These are phyloP conservation scores for Boletus huronensis DNA, from an alignment of 768 basidiomycete genomes.

Conservation along the genomic window DNA sequence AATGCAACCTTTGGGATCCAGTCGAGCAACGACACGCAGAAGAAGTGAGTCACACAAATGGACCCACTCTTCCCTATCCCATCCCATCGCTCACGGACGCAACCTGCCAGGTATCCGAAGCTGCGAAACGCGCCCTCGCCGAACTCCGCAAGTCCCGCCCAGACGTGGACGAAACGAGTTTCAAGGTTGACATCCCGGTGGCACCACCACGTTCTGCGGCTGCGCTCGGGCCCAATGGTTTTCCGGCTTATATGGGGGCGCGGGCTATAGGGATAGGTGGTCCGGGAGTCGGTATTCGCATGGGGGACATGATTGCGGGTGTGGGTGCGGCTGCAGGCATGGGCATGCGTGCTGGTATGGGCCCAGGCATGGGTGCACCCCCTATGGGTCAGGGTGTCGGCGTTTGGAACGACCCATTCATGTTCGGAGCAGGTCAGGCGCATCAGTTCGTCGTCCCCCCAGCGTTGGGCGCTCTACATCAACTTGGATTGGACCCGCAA, in stretches of 20 bases:
- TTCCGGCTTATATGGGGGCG: background rate
- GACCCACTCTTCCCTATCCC: background rate
- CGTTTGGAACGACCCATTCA: conserved; percentile 1
- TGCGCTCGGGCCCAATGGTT: background rate
- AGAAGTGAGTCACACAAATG: conserved; percentile 44
- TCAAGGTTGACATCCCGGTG: conserved; percentile 63
- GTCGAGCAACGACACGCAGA: conserved; percentile 62
- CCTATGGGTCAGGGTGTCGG: background rate
- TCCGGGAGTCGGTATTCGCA: background rate
- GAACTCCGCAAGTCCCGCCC: conserved; percentile 59
- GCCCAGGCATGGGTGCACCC: conserved; percentile 7
- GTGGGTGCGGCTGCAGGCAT: background rate
- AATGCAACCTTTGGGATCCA: conserved; percentile 68
- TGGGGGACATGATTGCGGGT: background rate
- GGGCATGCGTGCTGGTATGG: conserved; percentile 1
- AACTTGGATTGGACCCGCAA: background rate
- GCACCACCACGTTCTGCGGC: background rate
- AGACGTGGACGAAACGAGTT: conserved; percentile 53
- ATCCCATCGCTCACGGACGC: background rate
- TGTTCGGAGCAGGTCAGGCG: conserved; percentile 17
- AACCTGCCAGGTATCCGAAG: conserved; percentile 57
- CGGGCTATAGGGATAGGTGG: background rate
- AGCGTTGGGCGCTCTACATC: background rate
- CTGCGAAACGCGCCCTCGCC: conserved; percentile 63
- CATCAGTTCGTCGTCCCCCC: conserved; percentile 13